Conservation (phyloP, 1,284 basidiomycete genomes). For the Coniferiporia sulphurascens region DNA sequence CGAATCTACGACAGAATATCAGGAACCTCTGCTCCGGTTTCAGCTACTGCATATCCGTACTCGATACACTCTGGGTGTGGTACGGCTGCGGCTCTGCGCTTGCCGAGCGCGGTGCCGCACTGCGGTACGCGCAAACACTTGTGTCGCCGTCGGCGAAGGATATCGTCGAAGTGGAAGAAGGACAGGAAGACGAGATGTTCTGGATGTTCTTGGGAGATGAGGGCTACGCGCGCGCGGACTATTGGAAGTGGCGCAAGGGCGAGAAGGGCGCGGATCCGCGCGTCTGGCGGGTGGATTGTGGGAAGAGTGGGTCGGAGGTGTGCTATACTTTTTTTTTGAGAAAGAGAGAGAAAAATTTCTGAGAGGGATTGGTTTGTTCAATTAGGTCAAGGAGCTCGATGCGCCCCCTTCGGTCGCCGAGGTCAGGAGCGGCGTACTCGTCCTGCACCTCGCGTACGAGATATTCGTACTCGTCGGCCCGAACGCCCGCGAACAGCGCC, state of each 20-base stretch:
- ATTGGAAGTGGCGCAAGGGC: conserved; percentile 65
- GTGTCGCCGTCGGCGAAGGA: conserved; percentile 32
- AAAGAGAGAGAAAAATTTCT: background rate
- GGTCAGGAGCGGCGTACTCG: conserved; percentile 42
- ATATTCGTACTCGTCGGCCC: conserved; percentile 70
- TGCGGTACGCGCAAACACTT: conserved; percentile 52
- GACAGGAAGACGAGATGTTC: conserved; percentile 66
- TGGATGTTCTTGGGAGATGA: conserved; percentile 77
- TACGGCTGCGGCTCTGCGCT: conserved; percentile 61
- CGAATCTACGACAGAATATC: conserved; percentile 39
- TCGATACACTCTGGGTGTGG: conserved; percentile 74
- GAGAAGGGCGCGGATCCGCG: conserved; percentile 36
- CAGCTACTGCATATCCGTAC: conserved; percentile 66
- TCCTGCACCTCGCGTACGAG: conserved; percentile 73
- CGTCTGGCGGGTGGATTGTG: conserved; percentile 55
- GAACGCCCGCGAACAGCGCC: conserved; percentile 51
- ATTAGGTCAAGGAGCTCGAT: conserved; percentile 30
- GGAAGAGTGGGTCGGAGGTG: conserved; percentile 9
- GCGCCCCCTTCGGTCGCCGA: conserved; percentile 25
- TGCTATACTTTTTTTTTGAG: background rate
- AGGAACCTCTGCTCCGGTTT: conserved; percentile 74
- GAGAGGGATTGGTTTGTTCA: background rate
- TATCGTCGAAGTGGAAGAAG: conserved; percentile 59
- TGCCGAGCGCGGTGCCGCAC: conserved; percentile 54
- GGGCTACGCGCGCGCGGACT: conserved; percentile 67